Evolutionary conservation across 1,139 yeast species (phyloP).

Genomic region (Blastobotrys raffinosifermentans): DNA sequence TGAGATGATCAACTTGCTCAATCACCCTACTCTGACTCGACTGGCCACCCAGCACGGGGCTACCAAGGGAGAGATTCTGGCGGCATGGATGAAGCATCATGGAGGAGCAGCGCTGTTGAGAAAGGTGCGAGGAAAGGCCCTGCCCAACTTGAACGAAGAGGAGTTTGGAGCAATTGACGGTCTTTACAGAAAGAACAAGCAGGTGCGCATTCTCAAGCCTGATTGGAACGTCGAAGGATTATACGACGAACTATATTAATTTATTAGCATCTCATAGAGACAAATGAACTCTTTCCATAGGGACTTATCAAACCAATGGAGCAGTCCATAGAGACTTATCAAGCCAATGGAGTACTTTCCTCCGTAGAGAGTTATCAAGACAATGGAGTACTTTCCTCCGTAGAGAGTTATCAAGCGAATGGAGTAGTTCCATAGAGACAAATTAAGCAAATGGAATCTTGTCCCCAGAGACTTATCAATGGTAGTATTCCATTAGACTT

Average conservation of each 20-base stretch:
- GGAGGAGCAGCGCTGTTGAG: constrained; percentile 2
- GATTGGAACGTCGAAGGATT: constrained; percentile 21
- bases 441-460: too few species aligned
- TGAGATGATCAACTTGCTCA: constrained; percentile 53
- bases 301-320: too few species aligned
- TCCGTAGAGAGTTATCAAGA: too few species aligned
- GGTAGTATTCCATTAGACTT: too few species aligned
- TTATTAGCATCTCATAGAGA: not conserved
- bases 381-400: too few species aligned
- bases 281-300: too few species aligned
- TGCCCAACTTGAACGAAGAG: not conserved
- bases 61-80: constrained; percentile 20
- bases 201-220: constrained; percentile 17
- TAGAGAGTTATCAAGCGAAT: too few species aligned
- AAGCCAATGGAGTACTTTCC: too few species aligned
- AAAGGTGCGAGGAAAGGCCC: constrained; percentile 1
- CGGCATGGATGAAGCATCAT: constrained; percentile 4
- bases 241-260: constrained; percentile 17
- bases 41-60: constrained; percentile 51
- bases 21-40: constrained; percentile 40
- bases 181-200: not conserved
- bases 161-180: constrained; percentile 1
- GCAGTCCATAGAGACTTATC: too few species aligned
- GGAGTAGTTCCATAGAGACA: too few species aligned
- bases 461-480: too few species aligned